phyloP scores from a whole-genome alignment of 192 early-diverging fungal genomes.

The Coemansia sp. region DNA sequence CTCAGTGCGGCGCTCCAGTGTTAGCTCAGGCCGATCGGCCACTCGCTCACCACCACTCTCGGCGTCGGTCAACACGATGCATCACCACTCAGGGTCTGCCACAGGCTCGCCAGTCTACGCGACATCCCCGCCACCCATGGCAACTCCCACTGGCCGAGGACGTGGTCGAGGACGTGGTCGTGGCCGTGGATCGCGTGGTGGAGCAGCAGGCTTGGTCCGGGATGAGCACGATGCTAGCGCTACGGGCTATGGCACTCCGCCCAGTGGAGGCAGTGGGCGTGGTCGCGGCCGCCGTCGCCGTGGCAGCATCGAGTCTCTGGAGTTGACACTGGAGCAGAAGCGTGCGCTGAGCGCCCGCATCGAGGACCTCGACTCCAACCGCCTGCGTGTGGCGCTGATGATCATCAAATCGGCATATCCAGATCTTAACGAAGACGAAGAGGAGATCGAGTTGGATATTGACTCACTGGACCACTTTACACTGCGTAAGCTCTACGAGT shows the following conservation, averaged over 20 bases:
- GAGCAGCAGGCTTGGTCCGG: slow-evolving; percentile 27
- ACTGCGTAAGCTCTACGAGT: slow-evolving; percentile 83
- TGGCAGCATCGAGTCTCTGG: slow-evolving; percentile 53
- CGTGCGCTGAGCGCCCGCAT: slow-evolving; percentile 66
- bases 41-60: slow-evolving; percentile 45
- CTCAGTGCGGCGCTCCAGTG: slow-evolving; percentile 49
- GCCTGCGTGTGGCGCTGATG: slow-evolving; percentile 47
- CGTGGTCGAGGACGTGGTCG: slow-evolving; percentile 39
- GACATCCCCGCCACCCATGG: slow-evolving; percentile 28
- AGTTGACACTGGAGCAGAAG: slow-evolving; percentile 86
- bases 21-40: slow-evolving; percentile 48
- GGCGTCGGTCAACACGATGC: slow-evolving; percentile 26
- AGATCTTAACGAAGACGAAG: slow-evolving; percentile 62
- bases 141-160: slow-evolving; percentile 15
- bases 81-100: slow-evolving; percentile 23
- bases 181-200: slow-evolving; percentile 47
- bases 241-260: slow-evolving; percentile 10
- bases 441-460: slow-evolving; percentile 97
- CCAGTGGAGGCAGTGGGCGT: slow-evolving; percentile 9
- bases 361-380: slow-evolving; percentile 37
- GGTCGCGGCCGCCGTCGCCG: slow-evolving; percentile 44
- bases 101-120: slow-evolving; percentile 31
- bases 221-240: slow-evolving; percentile 35
- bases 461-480: slow-evolving; percentile 83
- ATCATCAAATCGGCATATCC: slow-evolving; percentile 57